Percentiles rank a stretch among this genome's conserved stretches.
Conservation (phyloP, 768 basidiomycete genomes). For the Royoungia palumana region DNA sequence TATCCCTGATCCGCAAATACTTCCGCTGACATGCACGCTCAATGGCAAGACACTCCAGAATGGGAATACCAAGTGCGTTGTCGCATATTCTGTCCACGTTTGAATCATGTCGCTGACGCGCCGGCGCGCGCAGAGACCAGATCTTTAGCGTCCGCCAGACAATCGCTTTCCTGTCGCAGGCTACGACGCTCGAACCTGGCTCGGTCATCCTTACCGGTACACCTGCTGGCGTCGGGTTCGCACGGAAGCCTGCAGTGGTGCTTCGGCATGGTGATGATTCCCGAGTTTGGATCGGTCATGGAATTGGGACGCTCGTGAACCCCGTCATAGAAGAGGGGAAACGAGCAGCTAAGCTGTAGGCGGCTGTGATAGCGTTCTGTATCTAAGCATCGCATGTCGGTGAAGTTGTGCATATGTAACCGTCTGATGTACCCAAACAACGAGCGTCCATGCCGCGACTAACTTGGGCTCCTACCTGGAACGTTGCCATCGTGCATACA, state of each 20-base stretch:
- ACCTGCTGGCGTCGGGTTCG: conserved; percentile 80
- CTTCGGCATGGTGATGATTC: conserved; percentile 74
- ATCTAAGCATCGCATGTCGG: no score
- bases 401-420: no score
- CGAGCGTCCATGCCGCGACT: no score
- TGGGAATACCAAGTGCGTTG: conserved; percentile 64
- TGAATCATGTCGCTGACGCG: neutral
- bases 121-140: conserved; percentile 53
- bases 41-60: conserved; percentile 72
- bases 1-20: conserved; percentile 62
- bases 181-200: conserved; percentile 78
- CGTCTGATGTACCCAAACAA: neutral
- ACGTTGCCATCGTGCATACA: no score
- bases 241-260: conserved; percentile 63
- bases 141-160: conserved; percentile 79
- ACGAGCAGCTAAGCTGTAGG: conserved; percentile 41
- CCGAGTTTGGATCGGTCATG: conserved; percentile 62
- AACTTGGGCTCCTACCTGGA: no score
- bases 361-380: no score
- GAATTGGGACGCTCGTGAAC: conserved; percentile 79
- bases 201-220: conserved; percentile 82
- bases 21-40: conserved; percentile 59
- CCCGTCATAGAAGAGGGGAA: conserved; percentile 67
- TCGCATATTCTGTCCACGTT: neutral
- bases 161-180: conserved; percentile 78